phyloP scores from a whole-genome alignment of 2,329 filamentous ascomycete species.

The Sphaerulina musiva region DNA sequence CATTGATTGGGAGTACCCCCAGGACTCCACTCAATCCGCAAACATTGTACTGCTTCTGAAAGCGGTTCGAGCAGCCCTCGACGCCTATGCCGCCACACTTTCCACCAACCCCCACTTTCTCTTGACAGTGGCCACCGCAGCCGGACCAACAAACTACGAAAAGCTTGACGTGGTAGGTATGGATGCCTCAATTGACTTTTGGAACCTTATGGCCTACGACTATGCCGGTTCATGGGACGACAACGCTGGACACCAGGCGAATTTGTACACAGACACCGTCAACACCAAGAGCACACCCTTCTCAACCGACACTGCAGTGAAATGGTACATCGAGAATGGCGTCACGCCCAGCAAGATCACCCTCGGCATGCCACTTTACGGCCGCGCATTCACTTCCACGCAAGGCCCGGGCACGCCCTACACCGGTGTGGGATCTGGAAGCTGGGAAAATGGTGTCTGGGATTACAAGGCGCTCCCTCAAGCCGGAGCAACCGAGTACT shows the following conservation, averaged over 20 bases:
- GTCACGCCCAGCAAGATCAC: slow-evolving; percentile 68
- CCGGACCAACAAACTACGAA: slow-evolving; percentile 40
- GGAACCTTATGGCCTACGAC: slow-evolving; percentile 49
- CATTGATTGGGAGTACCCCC: slow-evolving; percentile 47
- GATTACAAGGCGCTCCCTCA: slow-evolving; percentile 79
- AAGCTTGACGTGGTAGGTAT: slow-evolving; percentile 39
- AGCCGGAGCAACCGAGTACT: slow-evolving; percentile 56
- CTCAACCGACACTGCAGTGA: slow-evolving; percentile 63
- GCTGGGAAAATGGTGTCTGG: slow-evolving; percentile 77
- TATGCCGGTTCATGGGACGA: slow-evolving; percentile 71
- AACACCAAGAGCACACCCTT: slow-evolving; percentile 68
- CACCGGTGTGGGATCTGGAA: slow-evolving; percentile 66
- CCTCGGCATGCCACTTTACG: slow-evolving; percentile 86
- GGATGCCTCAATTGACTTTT: slow-evolving; percentile 42
- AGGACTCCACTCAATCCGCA: slow-evolving; percentile 34
- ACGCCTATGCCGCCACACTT: slow-evolving; percentile 37
- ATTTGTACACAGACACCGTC: slow-evolving; percentile 56
- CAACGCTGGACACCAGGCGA: slow-evolving; percentile 68
- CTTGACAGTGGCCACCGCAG: slow-evolving; percentile 42
- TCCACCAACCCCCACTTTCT: slow-evolving; percentile 36
- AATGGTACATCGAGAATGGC: slow-evolving; percentile 57
- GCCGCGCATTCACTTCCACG: slow-evolving; percentile 74
- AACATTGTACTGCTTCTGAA: slow-evolving; percentile 38
- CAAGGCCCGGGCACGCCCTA: slow-evolving; percentile 64
- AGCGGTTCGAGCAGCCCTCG: slow-evolving; percentile 35